These are phyloP conservation scores for Suillus placidus DNA, from an alignment of 768 basidiomycete genomes.

Conservation along the genomic window DNA sequence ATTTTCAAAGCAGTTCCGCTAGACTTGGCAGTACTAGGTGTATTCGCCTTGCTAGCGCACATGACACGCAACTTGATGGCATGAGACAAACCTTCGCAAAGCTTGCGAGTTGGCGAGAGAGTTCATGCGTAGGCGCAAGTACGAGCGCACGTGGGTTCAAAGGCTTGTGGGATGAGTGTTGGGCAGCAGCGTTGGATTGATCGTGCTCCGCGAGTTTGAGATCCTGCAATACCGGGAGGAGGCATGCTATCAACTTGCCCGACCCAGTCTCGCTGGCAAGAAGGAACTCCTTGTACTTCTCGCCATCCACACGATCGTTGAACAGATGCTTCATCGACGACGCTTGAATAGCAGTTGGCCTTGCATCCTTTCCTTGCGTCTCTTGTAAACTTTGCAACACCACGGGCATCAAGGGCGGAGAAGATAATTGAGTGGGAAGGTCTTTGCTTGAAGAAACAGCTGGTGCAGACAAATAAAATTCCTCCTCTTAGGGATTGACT, in stretches of 20 bases:
- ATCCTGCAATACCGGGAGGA: slow-evolving; percentile 79
- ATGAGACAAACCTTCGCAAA: slow-evolving; percentile 80
- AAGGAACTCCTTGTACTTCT: slow-evolving; percentile 49
- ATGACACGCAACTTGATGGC: slow-evolving; percentile 73
- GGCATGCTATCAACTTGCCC: slow-evolving; percentile 89
- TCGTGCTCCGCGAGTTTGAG: slow-evolving; percentile 67
- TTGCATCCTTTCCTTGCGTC: slow-evolving; percentile 55
- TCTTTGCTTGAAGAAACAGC: slow-evolving; percentile 22
- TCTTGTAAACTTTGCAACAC: slow-evolving; percentile 60
- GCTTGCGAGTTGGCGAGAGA: slow-evolving; percentile 74
- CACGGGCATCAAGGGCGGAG: slow-evolving; percentile 71
- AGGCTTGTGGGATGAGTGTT: slow-evolving; percentile 26
- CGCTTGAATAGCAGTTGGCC: slow-evolving; percentile 80
- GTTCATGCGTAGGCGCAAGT: slow-evolving; percentile 88
- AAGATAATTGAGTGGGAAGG: slow-evolving; percentile 52
- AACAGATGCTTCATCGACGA: slow-evolving; percentile 71
- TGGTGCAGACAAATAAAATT: slow-evolving; percentile 39
- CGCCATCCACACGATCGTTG: slow-evolving; percentile 21
- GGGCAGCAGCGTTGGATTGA: slow-evolving; percentile 8
- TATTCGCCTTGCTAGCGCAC: slow-evolving; percentile 69
- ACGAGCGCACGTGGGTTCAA: slow-evolving; percentile 77
- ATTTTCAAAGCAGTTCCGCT: slow-evolving; percentile 54
- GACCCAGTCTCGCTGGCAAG: slow-evolving; percentile 91
- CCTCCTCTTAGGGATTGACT: slow-evolving; percentile 34
- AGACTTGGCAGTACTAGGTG: slow-evolving; percentile 23